A percentile compares a stretch with the other conserved stretches of the same genome.
Conservation (phyloP, 2,329 filamentous ascomycete species). For the Penicillium expansum region DNA sequence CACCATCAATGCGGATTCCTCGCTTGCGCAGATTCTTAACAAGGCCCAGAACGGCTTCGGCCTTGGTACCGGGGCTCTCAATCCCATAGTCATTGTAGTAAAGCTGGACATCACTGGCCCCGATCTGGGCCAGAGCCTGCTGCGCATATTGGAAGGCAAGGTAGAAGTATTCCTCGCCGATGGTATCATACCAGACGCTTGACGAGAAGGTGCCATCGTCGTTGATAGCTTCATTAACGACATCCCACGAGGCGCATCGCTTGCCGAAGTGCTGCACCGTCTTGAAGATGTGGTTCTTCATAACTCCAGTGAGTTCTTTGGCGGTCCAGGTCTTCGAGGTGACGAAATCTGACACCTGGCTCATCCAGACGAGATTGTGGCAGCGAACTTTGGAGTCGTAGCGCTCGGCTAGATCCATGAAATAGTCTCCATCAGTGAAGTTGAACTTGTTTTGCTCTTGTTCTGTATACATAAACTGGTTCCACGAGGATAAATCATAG, state of each 20-base stretch:
- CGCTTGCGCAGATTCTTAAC: no score
- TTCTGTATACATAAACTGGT: no score
- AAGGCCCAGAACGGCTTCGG: no score
- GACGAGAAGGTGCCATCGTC: constrained; percentile 42
- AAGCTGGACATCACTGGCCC: not conserved
- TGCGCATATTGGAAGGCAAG: constrained; percentile 43
- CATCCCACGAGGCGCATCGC: constrained; percentile 32
- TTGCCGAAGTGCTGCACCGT: constrained; percentile 26
- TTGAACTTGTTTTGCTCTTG: constrained; percentile 54
- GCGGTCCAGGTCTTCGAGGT: constrained; percentile 53
- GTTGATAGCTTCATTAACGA: constrained; percentile 38
- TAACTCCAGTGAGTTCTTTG: constrained; percentile 52
- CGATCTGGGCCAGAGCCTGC: constrained; percentile 34
- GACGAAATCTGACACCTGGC: constrained; percentile 48
- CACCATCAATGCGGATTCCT: no score
- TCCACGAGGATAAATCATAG: no score
- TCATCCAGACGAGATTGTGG: constrained; percentile 54
- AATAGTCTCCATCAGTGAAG: constrained; percentile 54
- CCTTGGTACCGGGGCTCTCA: no score
- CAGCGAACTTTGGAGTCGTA: constrained; percentile 54
- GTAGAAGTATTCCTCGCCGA: constrained; percentile 42
- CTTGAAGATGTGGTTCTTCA: constrained; percentile 43
- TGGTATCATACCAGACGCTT: constrained; percentile 41
- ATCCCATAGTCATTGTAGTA: no score
- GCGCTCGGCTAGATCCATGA: constrained; percentile 35